These are phyloP conservation scores for Nicotiana paniculata DNA, from an alignment of 257 asterid genomes.

Conservation along the genomic window DNA sequence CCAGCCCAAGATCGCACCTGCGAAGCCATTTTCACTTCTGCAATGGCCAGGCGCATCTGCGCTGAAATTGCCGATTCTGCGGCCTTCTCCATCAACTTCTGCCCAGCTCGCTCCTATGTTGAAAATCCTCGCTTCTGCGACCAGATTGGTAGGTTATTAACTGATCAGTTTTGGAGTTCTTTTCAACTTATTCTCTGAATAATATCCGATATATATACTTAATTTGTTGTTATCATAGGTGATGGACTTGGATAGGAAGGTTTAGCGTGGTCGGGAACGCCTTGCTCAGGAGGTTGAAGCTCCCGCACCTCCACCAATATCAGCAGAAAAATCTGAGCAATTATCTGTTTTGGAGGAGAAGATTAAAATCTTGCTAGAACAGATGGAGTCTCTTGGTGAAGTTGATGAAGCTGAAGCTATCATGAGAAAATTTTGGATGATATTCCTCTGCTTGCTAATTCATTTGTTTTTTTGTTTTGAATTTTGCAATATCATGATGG, in stretches of 20 bases:
- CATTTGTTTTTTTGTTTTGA: not conserved
- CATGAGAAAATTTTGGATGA: constrained; percentile 75
- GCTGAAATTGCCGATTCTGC: too few species aligned
- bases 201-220: not conserved
- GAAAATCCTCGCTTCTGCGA: too few species aligned
- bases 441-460: not conserved
- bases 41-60: too few species aligned
- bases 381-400: constrained; percentile 98
- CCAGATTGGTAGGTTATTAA: constrained; percentile 55
- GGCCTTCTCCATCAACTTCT: too few species aligned
- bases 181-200: not conserved
- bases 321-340: constrained; percentile 92
- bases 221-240: constrained; percentile 41
- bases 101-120: too few species aligned
- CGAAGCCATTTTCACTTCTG: too few species aligned
- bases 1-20: too few species aligned
- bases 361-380: constrained; percentile 89
- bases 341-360: constrained; percentile 84
- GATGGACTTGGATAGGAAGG: constrained; percentile 80
- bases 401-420: constrained; percentile 99
- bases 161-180: not conserved
- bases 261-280: constrained; percentile 95
- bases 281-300: constrained; percentile 86
- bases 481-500: not conserved
- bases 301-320: constrained; percentile 89